Evolutionary conservation across 257 asterid genomes (phyloP).

Genomic region (Buddleja alternifolia): DNA sequence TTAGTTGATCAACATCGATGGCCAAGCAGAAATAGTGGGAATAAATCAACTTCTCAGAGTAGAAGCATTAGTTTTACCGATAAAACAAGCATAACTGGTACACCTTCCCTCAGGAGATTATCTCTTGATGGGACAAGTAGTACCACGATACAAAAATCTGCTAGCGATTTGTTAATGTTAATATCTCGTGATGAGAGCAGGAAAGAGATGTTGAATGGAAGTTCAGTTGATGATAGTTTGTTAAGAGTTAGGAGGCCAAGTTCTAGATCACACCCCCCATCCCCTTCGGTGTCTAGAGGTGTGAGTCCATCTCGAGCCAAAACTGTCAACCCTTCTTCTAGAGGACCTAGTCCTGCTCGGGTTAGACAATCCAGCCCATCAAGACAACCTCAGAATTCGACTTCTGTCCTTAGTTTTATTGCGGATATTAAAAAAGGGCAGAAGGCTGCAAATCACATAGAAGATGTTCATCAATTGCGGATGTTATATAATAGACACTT

Average conservation of each 20-base stretch:
- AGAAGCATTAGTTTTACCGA: conserved; percentile 54
- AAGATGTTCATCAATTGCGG: conserved; percentile 83
- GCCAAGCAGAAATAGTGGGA: conserved; percentile 63
- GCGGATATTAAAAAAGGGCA: conserved; percentile 80
- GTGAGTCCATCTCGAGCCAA: conserved; percentile 61
- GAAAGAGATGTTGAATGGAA: conserved; percentile 27
- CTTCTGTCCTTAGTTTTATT: conserved; percentile 77
- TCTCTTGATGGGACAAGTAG: conserved; percentile 63
- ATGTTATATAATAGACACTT: conserved; percentile 77
- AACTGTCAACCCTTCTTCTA: conserved; percentile 47
- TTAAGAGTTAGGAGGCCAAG: conserved; percentile 31
- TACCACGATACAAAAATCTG: conserved; percentile 51
- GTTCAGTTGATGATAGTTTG: conserved; percentile 54
- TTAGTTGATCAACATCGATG: conserved; percentile 68
- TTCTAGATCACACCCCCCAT: conserved; percentile 57
- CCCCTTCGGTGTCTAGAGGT: conserved; percentile 71
- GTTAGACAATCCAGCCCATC: conserved; percentile 78
- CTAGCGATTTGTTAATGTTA: conserved; percentile 50
- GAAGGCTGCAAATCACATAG: conserved; percentile 65
- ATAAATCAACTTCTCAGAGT: conserved; percentile 36
- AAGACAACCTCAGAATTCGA: conserved; percentile 63
- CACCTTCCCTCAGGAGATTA: conserved; percentile 58
- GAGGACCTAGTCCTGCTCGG: conserved; percentile 80
- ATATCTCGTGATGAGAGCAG: conserved; percentile 42
- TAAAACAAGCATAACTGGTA: conserved; percentile 41